Percentiles rank a stretch among this genome's conserved stretches.
These are phyloP conservation scores for Alnus rubra DNA, from an alignment of 306 rosid species.

Conservation along the genomic window DNA sequence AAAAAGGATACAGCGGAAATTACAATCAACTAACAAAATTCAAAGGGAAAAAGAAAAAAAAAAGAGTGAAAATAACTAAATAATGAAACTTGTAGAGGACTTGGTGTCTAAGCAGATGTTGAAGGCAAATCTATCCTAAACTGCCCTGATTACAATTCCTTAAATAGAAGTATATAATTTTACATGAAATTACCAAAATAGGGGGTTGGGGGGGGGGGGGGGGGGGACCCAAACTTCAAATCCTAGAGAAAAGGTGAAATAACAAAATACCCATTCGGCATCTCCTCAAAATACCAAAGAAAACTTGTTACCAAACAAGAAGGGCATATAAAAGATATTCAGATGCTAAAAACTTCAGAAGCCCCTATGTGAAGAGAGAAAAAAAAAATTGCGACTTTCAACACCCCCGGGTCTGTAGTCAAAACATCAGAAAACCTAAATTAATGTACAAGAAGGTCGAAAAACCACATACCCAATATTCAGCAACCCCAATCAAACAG, in stretches of 20 bases:
- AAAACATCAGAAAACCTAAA: neutral
- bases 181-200: neutral
- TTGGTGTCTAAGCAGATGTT: neutral
- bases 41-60: no score
- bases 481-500: neutral
- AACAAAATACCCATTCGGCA: neutral
- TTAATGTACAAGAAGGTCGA: neutral
- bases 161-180: no score
- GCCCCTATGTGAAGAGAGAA: neutral
- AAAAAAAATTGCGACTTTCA: neutral
- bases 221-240: neutral
- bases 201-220: no score
- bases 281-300: neutral
- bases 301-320: neutral
- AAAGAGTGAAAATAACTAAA: neutral
- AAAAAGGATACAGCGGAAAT: neutral
- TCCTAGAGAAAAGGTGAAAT: neutral
- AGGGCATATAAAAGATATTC: neutral
- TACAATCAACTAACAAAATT: neutral
- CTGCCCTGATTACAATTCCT: neutral
- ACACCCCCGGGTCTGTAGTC: neutral
- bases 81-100: neutral
- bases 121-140: neutral
- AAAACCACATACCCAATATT: neutral
- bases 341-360: neutral